These are phyloP conservation scores for Bolboschoenus planiculmis DNA, from an alignment of 176 grass and related monocot genomes.

Conservation along the genomic window DNA sequence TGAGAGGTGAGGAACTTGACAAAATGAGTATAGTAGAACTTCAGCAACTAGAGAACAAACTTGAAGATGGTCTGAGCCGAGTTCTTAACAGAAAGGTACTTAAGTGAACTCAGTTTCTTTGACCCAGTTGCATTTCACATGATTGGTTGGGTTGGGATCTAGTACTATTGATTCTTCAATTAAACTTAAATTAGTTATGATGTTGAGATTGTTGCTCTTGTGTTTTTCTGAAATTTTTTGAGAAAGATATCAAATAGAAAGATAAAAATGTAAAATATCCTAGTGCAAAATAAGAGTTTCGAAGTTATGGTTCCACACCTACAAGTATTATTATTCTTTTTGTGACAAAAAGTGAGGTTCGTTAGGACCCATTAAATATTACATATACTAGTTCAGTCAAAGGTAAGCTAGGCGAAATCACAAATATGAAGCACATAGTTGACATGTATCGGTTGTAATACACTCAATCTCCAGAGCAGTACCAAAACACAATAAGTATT, in stretches of 20 bases:
- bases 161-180: not conserved
- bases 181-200: not conserved
- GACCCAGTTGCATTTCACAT: not conserved
- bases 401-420: not conserved
- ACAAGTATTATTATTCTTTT: not conserved
- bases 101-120: not conserved
- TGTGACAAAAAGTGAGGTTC: not conserved
- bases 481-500: not conserved
- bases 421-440: not conserved
- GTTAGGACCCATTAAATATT: not conserved
- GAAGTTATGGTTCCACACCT: not conserved
- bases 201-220: not conserved
- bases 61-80: slow-evolving; percentile 61
- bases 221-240: not conserved
- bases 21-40: slow-evolving; percentile 57
- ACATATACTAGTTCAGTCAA: not conserved
- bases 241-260: not conserved
- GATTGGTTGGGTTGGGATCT: not conserved
- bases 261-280: not conserved
- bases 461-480: not conserved
- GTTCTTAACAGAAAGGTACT: slow-evolving; percentile 76
- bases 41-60: slow-evolving; percentile 72
- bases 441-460: not conserved
- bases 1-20: slow-evolving; percentile 91
- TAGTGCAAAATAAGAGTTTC: not conserved